phyloP scores from a whole-genome alignment of 2,329 filamentous ascomycete species.

The Diaporthe eres region DNA sequence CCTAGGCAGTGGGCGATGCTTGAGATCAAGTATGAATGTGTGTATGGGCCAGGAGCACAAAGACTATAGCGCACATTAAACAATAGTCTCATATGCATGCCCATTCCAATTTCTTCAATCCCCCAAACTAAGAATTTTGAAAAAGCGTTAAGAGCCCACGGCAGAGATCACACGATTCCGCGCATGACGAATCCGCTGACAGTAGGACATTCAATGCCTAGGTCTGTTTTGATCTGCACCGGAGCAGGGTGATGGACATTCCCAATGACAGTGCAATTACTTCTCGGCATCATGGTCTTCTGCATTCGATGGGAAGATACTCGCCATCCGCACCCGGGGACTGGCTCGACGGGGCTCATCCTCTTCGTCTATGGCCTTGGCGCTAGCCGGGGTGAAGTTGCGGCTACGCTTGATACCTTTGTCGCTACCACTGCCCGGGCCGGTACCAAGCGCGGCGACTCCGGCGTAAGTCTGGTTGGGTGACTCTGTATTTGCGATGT shows the following conservation, averaged over 20 bases:
- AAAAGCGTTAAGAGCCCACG: neutral
- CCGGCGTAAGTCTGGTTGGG: constrained; percentile 45
- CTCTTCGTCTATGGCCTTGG: constrained; percentile 63
- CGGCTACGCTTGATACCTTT: constrained; percentile 62
- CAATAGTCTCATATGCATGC: no score
- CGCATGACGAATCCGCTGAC: neutral
- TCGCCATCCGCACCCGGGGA: constrained; percentile 46
- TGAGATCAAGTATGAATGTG: neutral
- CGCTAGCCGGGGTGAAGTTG: constrained; percentile 61
- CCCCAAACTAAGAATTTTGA: neutral
- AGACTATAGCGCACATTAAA: neutral
- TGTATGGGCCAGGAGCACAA: neutral
- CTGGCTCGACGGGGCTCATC: constrained; percentile 59
- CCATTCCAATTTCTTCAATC: no score
- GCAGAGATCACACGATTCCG: neutral
- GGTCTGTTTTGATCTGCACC: neutral
- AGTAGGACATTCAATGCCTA: constrained; percentile 4
- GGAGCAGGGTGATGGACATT: no score
- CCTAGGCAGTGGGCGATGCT: neutral
- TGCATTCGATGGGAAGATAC: neutral
- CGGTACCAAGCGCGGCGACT: constrained; percentile 38
- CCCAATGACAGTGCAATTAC: neutral
- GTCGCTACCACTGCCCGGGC: constrained; percentile 47
- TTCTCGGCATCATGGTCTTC: neutral
- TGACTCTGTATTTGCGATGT: constrained; percentile 48